Evolutionary conservation across 2,329 filamentous ascomycete species (phyloP).

Genomic region (Exutisphaerella laricina): DNA sequence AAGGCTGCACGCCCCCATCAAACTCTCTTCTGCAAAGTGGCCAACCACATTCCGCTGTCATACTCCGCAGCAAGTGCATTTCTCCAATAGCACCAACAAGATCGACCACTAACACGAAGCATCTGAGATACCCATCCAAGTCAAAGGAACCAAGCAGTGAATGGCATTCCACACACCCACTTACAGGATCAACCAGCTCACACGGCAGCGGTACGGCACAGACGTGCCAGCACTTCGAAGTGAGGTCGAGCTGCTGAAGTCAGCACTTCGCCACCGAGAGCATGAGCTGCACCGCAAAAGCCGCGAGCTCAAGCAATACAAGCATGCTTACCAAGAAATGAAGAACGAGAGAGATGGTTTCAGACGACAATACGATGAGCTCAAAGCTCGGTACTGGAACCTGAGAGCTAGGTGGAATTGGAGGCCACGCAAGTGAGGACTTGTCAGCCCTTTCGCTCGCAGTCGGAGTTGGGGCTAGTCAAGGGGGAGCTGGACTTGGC

Average conservation of each 20-base stretch:
- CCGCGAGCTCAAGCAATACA: slow-evolving; percentile 4
- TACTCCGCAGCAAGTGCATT: too few relatives aligned
- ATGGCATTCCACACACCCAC: background rate
- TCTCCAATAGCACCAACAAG: background rate
- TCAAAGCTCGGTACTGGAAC: slow-evolving; percentile 6
- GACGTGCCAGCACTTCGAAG: slow-evolving; percentile 17
- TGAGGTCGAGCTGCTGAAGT: slow-evolving; percentile 12
- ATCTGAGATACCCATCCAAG: too few relatives aligned
- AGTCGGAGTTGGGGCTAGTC: too few relatives aligned
- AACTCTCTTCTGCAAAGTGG: background rate
- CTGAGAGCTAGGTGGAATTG: slow-evolving; percentile 5
- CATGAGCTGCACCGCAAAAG: slow-evolving; percentile 6
- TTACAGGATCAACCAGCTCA: slow-evolving; percentile 9
- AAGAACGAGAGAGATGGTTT: slow-evolving; percentile 1
- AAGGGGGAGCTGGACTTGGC: too few relatives aligned
- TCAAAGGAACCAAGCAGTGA: too few relatives aligned
- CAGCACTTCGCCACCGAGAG: slow-evolving; percentile 8
- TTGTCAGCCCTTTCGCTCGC: background rate
- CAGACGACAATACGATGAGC: slow-evolving; percentile 6
- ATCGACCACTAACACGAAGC: too few relatives aligned
- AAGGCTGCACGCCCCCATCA: background rate
- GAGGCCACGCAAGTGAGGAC: background rate
- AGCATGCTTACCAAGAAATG: slow-evolving; percentile 8
- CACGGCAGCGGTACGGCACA: slow-evolving; percentile 17
- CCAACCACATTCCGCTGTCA: too few relatives aligned